Conservation (phyloP, 257 asterid genomes). For the Catharanthus roseus region DNA sequence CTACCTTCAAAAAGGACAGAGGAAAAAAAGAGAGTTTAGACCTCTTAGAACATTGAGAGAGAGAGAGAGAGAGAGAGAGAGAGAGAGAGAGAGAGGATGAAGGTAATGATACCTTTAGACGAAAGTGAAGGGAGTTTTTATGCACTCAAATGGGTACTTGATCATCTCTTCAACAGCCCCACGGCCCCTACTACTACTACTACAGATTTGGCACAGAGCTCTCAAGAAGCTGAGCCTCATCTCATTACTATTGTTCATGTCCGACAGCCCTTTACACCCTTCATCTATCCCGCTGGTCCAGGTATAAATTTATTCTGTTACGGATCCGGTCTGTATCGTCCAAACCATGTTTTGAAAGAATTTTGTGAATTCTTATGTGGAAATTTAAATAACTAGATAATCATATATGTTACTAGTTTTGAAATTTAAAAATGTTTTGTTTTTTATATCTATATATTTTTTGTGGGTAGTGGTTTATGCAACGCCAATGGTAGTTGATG, state of each 20-base stretch:
- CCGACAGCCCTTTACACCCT: slow-evolving; percentile 44
- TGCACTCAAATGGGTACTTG: slow-evolving; percentile 61
- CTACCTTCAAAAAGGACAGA: too few relatives aligned
- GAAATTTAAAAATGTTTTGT: too few relatives aligned
- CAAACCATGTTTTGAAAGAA: too few relatives aligned
- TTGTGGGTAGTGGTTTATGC: slow-evolving; percentile 37
- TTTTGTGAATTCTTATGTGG: too few relatives aligned
- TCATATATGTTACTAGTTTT: too few relatives aligned
- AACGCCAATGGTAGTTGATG: slow-evolving; percentile 39
- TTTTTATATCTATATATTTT: not conserved
- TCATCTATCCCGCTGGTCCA: slow-evolving; percentile 58
- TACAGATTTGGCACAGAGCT: not conserved
- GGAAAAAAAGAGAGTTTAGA: too few relatives aligned
- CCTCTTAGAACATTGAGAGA: not conserved
- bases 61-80: not conserved
- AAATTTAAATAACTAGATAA: too few relatives aligned
- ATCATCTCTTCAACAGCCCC: slow-evolving; percentile 22
- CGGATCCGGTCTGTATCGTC: too few relatives aligned
- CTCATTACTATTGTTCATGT: slow-evolving; percentile 44
- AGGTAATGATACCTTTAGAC: slow-evolving; percentile 52
- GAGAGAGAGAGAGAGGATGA: slow-evolving; percentile 24
- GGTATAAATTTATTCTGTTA: slow-evolving; percentile 26
- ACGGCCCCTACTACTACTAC: too few relatives aligned
- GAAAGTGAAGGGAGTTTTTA: slow-evolving; percentile 60
- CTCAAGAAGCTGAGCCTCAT: slow-evolving; percentile 16